Evolutionary conservation across 2,329 filamentous ascomycete species (phyloP).

Genomic region (Colletotrichum aenigma): DNA sequence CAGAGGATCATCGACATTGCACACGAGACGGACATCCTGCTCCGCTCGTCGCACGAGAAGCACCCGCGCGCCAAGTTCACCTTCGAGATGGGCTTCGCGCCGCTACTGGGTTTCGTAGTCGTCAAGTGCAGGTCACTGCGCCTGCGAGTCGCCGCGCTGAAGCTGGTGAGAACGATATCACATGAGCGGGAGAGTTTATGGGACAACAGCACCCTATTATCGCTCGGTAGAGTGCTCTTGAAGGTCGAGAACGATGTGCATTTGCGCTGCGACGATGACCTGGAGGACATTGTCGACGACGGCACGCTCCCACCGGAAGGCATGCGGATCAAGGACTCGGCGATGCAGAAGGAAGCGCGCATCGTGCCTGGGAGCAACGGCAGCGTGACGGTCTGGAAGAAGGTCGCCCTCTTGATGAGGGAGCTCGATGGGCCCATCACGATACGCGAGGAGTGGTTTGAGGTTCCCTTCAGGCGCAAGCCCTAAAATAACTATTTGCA

Average conservation of each 20-base stretch:
- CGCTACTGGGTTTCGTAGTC: constrained; percentile 40
- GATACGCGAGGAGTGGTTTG: neutral
- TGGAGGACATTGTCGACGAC: constrained; percentile 21
- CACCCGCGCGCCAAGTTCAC: constrained; percentile 32
- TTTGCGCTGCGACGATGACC: constrained; percentile 24
- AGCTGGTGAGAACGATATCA: constrained; percentile 32
- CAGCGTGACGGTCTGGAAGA: neutral
- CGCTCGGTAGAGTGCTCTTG: constrained; percentile 33
- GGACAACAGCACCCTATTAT: constrained; percentile 35
- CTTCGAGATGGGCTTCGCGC: constrained; percentile 45
- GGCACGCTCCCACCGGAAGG: constrained; percentile 28
- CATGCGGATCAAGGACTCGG: constrained; percentile 27
- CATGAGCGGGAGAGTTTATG: constrained; percentile 39
- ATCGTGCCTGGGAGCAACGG: neutral
- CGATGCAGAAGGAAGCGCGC: neutral
- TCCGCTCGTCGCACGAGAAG: neutral
- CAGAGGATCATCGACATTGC: constrained; percentile 32
- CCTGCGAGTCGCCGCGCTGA: constrained; percentile 36
- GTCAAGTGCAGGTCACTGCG: constrained; percentile 42
- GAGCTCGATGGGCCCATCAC: neutral
- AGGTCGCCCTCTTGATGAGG: constrained; percentile 6
- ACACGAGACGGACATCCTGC: constrained; percentile 7
- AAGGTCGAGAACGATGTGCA: constrained; percentile 42
- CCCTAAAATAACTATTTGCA: neutral
- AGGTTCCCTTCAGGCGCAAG: neutral